phyloP scores from a whole-genome alignment of 2,329 filamentous ascomycete species.

The Corniculantispora saksenae region DNA sequence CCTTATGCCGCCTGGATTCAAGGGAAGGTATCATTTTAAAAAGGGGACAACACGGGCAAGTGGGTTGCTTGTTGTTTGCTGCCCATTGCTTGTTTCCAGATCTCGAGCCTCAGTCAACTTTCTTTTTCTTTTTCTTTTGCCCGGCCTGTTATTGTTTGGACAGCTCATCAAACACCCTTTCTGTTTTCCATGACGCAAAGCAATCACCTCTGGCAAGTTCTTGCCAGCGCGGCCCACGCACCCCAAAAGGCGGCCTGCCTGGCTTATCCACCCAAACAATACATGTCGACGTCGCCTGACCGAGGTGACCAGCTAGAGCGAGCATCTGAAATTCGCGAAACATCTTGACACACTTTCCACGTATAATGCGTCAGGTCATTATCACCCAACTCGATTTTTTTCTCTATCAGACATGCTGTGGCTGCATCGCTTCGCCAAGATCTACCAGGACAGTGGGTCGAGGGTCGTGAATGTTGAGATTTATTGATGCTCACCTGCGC shows the following conservation, averaged over 20 bases:
- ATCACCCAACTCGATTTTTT: neutral
- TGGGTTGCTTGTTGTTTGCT: neutral
- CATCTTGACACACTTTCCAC: neutral
- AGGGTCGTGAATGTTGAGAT: neutral
- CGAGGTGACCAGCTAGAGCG: neutral
- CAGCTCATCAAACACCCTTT: neutral
- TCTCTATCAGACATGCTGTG: neutral
- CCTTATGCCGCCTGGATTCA: neutral
- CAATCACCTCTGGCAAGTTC: neutral
- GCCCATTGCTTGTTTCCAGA: neutral
- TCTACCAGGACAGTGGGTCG: slow-evolving; percentile 2
- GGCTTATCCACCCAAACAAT: neutral
- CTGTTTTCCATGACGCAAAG: neutral
- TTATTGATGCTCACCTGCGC: neutral
- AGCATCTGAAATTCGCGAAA: neutral
- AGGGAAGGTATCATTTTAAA: neutral
- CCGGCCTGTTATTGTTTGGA: neutral
- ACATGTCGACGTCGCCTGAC: neutral
- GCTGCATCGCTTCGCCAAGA: neutral
- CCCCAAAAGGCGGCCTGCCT: neutral
- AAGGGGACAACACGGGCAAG: neutral
- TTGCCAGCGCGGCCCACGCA: neutral
- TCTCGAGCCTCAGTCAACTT: neutral
- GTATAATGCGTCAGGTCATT: neutral
- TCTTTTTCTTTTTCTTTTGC: neutral